Base-by-base conservation (phyloP, 1,284 basidiomycete species). In the Acaromyces ingoldii region DNA sequence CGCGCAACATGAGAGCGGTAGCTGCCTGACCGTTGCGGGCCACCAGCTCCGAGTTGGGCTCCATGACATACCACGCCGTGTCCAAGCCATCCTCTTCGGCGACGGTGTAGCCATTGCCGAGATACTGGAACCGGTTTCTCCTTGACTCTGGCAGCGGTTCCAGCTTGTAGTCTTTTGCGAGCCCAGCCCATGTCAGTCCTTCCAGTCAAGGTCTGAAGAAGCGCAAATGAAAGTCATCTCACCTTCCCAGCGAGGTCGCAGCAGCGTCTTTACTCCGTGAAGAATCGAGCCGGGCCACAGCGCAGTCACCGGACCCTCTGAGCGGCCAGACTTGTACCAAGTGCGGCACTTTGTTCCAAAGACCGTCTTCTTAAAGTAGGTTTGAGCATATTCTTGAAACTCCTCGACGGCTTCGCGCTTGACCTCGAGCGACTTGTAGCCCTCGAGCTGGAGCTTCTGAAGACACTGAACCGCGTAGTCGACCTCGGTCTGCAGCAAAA, bases 301-400 rank as follows among this genome's bases (percentile, higher is more conserved):
- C 13, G 38, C 38, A 19, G 7, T 9, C 13, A 40, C 17, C 7
- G 38, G 38, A 9, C 38, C 38, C 7, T 7, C 7, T 7, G 17
- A 7, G 28, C 9, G 9, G 7, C 38, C 38, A 22, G 38, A 7
- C 17, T 40, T 40, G 17, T 40, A 40, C 38, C 38, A 40, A 7
- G 38, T 9, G 21, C 38, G 7, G 7, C 7, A 7, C 7, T 7
- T 9, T 19, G 7, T 7, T 19, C 38, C 38, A 40, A 40, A 40
- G 13, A 40, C 38, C 21, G 38, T 40, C 38, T 40, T 7, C 28
- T 40, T 40, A 17, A 40, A 40, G 17, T 40, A 40, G 21, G 38
- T 40, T 19, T 40, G 38, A 19, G 38, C 21, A 19, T 40, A 40
- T 19, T 40, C 9, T 40, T 40, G 38, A 19, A 40, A 40, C 17